Percentiles rank a stretch among this genome's conserved stretches.
Evolutionary conservation across 345 rosid genomes (phyloP).

Genomic region (Murraya koenigii): DNA sequence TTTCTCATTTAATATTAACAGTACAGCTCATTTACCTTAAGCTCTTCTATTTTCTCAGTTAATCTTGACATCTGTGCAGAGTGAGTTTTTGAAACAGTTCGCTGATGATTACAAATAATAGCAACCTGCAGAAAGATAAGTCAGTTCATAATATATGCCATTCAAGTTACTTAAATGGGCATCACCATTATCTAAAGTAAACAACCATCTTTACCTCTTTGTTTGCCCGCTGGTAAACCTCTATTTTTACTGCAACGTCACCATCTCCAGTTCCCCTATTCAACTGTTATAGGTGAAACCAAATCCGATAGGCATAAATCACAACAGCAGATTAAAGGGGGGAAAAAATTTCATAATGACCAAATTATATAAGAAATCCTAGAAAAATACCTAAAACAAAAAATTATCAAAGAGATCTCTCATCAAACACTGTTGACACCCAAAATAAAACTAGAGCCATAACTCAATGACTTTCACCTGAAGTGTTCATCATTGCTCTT

Average conservation of each 20-base stretch:
- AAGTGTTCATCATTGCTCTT: neutral
- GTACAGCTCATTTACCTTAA: slow-evolving; percentile 46
- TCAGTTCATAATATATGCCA: slow-evolving; percentile 15
- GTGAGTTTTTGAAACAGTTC: slow-evolving; percentile 83
- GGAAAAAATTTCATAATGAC: neutral
- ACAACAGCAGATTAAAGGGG: neutral
- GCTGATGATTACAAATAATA: slow-evolving; percentile 97
- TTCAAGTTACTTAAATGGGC: neutral
- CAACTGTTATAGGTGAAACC: slow-evolving; percentile 52
- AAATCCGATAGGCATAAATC: slow-evolving; percentile 4
- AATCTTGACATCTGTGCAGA: slow-evolving; percentile 72
- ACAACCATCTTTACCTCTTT: slow-evolving; percentile 59
- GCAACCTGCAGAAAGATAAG: slow-evolving; percentile 68
- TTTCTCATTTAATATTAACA: neutral
- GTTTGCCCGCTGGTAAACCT: slow-evolving; percentile 80
- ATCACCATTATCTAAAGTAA: neutral
- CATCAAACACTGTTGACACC: neutral
- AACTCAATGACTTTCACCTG: neutral
- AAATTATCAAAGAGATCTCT: neutral
- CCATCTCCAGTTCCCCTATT: slow-evolving; percentile 69
- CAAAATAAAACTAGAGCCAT: neutral
- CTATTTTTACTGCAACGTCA: slow-evolving; percentile 68
- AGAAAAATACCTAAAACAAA: neutral
- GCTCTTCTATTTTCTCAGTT: slow-evolving; percentile 71
- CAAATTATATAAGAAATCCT: neutral